Evolutionary conservation across 306 rosid genomes (phyloP), one percentile per base, ranked within the genome.

Genomic region (Prunus davidiana): DNA sequence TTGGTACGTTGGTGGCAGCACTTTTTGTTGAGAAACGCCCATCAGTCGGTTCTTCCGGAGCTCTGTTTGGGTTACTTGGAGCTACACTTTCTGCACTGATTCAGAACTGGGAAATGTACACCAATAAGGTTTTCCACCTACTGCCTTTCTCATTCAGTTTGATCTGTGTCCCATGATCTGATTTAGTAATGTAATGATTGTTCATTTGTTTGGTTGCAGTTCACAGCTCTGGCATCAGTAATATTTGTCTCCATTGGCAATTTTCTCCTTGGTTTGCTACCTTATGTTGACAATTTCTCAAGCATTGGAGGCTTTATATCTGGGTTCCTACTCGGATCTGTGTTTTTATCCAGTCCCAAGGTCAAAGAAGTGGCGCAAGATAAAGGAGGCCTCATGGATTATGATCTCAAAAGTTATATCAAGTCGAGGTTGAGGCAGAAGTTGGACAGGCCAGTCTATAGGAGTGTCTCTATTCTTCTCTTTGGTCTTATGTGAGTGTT

Each of bases 281-380:
- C 97, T 43, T 92, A 87, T 60, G 85, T 87, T 12, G 86, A 95
- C 84, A 95, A 95, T 56, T 95, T 89, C 72, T 78, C 98, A 30
- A 92, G 73, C 88, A 74, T 84, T 55, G 97, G 97, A 57, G 98
- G 97, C 65, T 88, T 92, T 72, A 47, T 87, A 72, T 84, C 97
- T n/a, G 98, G 98, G 32, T 80, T 89, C 81, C 97, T 95, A 65
- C 93, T 95, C 12, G 97, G 97, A 79, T 87, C 90, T 47, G 85
- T 78, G 71, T 83, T 92, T 78, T 67, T 90, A 68, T 79, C 86
- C 77, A 73, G 81, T 67, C 90, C 90, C 56, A 82, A 83, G 84
- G 76, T 78, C 72, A 79, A 71, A 20, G 79, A 80, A 76, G 78
- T 74, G 65, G 80, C 84, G 69, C 88, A 86, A 82, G 87, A 73